phyloP scores from a whole-genome alignment of 2,329 filamentous ascomycete genomes.

The Byssoonygena ceratinophila region DNA sequence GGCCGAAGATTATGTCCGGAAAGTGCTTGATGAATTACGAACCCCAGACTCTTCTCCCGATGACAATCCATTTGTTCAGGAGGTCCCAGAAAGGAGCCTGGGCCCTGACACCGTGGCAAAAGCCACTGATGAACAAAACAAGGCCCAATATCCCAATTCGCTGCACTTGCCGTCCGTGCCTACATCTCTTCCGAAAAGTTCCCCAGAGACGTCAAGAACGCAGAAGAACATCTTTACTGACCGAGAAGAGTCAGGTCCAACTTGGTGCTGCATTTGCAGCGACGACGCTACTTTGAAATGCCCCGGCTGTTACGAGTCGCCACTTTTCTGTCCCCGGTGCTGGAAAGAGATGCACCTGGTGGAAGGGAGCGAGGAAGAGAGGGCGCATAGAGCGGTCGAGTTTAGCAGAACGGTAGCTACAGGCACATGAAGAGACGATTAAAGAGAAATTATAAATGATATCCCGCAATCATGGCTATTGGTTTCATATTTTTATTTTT shows the following conservation, averaged over 20 bases:
- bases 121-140: neutral
- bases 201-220: neutral
- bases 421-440: neutral
- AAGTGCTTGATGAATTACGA: slow-evolving; percentile 23
- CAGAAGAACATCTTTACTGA: slow-evolving; percentile 22
- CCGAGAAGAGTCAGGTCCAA: slow-evolving; percentile 51
- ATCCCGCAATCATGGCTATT: too few relatives aligned
- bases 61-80: slow-evolving; percentile 5
- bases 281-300: slow-evolving; percentile 67
- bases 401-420: slow-evolving; percentile 29
- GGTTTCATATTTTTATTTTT: too few relatives aligned
- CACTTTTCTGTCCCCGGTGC: slow-evolving; percentile 62
- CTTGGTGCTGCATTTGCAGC: slow-evolving; percentile 75
- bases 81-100: neutral
- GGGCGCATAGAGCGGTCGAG: slow-evolving; percentile 55
- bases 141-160: neutral
- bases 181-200: slow-evolving; percentile 11
- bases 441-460: neutral
- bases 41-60: neutral
- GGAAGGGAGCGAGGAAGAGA: slow-evolving; percentile 58
- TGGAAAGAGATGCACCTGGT: slow-evolving; percentile 75
- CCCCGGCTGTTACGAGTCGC: slow-evolving; percentile 56
- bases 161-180: slow-evolving; percentile 21
- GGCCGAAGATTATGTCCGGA: slow-evolving; percentile 23
- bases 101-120: neutral